Percentiles rank a stretch among this genome's conserved stretches.
phyloP scores from a whole-genome alignment of 306 rosid species.

The Castanopsis chinensis region DNA sequence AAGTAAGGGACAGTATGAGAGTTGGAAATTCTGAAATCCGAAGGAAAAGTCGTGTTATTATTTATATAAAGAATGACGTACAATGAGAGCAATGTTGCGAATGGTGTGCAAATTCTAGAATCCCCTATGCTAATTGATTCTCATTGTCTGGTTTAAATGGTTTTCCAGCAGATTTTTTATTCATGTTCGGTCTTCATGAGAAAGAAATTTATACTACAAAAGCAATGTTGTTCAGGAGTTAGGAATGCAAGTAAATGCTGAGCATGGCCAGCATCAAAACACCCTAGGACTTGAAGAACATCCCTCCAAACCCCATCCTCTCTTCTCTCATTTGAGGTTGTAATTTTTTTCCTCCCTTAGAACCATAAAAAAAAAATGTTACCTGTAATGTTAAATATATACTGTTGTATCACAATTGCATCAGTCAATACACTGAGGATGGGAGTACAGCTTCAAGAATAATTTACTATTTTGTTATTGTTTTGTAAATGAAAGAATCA shows the following conservation, averaged over 20 bases:
- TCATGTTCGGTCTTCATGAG: not conserved
- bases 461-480: not conserved
- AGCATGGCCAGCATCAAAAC: not conserved
- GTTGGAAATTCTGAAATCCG: not conserved
- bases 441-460: not conserved
- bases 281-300: not conserved
- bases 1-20: not conserved
- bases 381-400: not conserved
- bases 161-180: conserved; percentile 23
- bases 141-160: conserved; percentile 8
- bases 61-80: not conserved
- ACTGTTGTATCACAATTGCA: not conserved
- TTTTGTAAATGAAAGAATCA: not conserved
- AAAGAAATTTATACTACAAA: not conserved
- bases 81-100: not conserved
- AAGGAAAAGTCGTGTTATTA: not conserved
- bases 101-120: not conserved
- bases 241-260: not conserved
- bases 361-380: not conserved
- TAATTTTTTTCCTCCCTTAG: not conserved
- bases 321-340: not conserved
- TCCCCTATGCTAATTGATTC: not conserved
- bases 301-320: not conserved
- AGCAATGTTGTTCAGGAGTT: not conserved
- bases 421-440: not conserved